These are phyloP conservation scores for Calocybe indica DNA, from an alignment of 768 basidiomycete genomes.

Conservation along the genomic window DNA sequence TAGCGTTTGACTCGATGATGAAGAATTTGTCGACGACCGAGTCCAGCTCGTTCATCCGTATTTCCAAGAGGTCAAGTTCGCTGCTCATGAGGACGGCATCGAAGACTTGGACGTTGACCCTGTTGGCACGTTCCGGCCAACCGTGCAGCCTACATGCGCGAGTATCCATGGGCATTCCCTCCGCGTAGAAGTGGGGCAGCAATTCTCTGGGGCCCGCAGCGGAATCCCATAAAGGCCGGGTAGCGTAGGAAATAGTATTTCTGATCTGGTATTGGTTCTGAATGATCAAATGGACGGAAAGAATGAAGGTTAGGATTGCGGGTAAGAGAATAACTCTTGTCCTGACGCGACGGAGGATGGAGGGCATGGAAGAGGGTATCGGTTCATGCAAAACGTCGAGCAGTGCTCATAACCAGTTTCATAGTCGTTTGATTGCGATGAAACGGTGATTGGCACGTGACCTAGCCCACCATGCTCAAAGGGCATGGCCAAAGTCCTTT, in stretches of 20 bases:
- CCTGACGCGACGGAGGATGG: conserved; percentile 20
- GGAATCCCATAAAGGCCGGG: conserved; percentile 55
- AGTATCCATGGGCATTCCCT: conserved; percentile 38
- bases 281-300: conserved; percentile 27
- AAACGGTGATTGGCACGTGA: too few relatives aligned
- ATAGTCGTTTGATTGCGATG: too few relatives aligned
- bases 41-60: conserved; percentile 56
- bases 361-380: conserved; percentile 5
- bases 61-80: conserved; percentile 58
- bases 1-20: conserved; percentile 55
- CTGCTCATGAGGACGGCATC: conserved; percentile 60
- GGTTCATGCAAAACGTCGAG: too few relatives aligned
- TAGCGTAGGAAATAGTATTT: conserved; percentile 49
- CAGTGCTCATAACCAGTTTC: too few relatives aligned
- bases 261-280: conserved; percentile 44
- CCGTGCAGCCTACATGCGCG: conserved; percentile 48
- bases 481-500: too few relatives aligned
- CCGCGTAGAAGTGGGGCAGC: conserved; percentile 53
- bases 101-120: conserved; percentile 38
- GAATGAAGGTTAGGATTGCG: conserved; percentile 20
- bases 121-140: conserved; percentile 29
- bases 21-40: conserved; percentile 53
- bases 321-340: conserved; percentile 27
- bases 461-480: too few relatives aligned
- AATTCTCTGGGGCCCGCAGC: conserved; percentile 40